phyloP scores from a whole-genome alignment of 352 stramenopile genomes.

The Paralagenidium karlingii region DNA sequence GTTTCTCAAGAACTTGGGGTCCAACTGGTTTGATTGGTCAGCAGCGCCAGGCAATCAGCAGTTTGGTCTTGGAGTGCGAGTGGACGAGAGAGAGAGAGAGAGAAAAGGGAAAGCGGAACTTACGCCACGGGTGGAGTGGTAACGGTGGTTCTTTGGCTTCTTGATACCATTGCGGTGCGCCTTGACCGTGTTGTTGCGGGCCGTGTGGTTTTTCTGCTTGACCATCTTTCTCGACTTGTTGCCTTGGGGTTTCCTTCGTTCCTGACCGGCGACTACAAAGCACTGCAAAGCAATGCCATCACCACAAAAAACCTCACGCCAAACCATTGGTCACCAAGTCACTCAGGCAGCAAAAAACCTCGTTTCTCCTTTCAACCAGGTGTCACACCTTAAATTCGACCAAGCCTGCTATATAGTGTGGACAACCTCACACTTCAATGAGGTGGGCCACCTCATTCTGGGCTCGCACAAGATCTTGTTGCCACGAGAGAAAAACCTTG shows the following conservation, averaged over 20 bases:
- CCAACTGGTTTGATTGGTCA: too few relatives aligned
- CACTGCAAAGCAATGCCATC: too few relatives aligned
- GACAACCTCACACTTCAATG: too few relatives aligned
- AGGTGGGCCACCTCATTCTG: slow-evolving; percentile 4
- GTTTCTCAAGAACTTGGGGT: slow-evolving; percentile 97
- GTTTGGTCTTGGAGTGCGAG: too few relatives aligned
- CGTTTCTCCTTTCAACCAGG: too few relatives aligned
- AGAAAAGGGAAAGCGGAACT: slow-evolving; percentile 10
- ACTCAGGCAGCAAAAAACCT: slow-evolving; percentile 1
- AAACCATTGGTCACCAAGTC: slow-evolving; percentile 9
- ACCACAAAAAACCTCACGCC: too few relatives aligned
- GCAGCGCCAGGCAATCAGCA: too few relatives aligned
- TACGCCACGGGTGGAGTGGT: slow-evolving; percentile 90
- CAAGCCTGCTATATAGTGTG: too few relatives aligned
- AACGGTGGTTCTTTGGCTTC: slow-evolving; percentile 93
- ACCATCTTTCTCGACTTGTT: slow-evolving; percentile 81
- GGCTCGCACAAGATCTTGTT: neutral
- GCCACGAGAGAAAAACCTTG: too few relatives aligned
- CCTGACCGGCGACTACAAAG: too few relatives aligned
- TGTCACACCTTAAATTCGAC: too few relatives aligned
- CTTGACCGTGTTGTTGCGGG: slow-evolving; percentile 96
- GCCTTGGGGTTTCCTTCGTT: too few relatives aligned
- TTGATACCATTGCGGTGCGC: slow-evolving; percentile 96
- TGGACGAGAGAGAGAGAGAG: neutral
- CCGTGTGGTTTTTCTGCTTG: slow-evolving; percentile 97